Evolutionary conservation across 2,329 filamentous ascomycete species (phyloP).

Genomic region (Tolypocladium paradoxum): DNA sequence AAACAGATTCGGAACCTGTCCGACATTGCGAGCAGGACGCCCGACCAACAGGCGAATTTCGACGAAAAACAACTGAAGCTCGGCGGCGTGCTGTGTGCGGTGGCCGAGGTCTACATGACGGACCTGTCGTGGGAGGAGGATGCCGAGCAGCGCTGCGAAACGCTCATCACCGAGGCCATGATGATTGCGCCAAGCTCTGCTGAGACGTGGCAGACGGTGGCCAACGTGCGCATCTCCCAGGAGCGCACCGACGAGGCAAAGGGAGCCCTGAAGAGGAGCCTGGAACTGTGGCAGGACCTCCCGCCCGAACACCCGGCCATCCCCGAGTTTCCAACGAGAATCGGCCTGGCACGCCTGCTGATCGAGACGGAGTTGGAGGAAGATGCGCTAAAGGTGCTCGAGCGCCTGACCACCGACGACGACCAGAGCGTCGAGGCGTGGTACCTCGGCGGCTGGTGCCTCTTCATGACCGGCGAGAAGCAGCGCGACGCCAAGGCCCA

Average conservation of each 20-base stretch:
- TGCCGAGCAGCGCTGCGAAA: conserved; percentile 80
- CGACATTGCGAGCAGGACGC: conserved; percentile 26
- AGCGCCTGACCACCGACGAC: conserved; percentile 76
- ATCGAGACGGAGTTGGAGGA: conserved; percentile 85
- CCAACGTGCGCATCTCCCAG: conserved; percentile 89
- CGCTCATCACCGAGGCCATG: conserved; percentile 81
- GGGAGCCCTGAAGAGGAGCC: conserved; percentile 65
- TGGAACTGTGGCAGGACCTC: conserved; percentile 74
- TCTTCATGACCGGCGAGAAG: conserved; percentile 69
- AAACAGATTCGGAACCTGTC: conserved; percentile 57
- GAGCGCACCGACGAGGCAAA: conserved; percentile 66
- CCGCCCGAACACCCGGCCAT: conserved; percentile 60
- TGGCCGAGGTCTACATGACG: conserved; percentile 98
- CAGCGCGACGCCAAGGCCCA: conserved; percentile 28
- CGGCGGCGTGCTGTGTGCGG: conserved; percentile 83
- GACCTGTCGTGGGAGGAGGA: conserved; percentile 89
- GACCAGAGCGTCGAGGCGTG: conserved; percentile 91
- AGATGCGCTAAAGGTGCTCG: conserved; percentile 74
- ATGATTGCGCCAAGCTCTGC: conserved; percentile 70
- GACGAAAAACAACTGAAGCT: conserved; percentile 70
- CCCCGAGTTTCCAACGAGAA: conserved; percentile 76
- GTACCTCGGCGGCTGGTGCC: conserved; percentile 93
- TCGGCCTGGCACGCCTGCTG: conserved; percentile 72
- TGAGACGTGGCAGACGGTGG: conserved; percentile 91
- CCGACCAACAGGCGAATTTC: conserved; percentile 30